A percentile compares a stretch with the other conserved stretches of the same genome.
These are phyloP conservation scores for Stephanodiscus minutulus DNA, from an alignment of 108 stramenopile genomes.

Conservation along the genomic window DNA sequence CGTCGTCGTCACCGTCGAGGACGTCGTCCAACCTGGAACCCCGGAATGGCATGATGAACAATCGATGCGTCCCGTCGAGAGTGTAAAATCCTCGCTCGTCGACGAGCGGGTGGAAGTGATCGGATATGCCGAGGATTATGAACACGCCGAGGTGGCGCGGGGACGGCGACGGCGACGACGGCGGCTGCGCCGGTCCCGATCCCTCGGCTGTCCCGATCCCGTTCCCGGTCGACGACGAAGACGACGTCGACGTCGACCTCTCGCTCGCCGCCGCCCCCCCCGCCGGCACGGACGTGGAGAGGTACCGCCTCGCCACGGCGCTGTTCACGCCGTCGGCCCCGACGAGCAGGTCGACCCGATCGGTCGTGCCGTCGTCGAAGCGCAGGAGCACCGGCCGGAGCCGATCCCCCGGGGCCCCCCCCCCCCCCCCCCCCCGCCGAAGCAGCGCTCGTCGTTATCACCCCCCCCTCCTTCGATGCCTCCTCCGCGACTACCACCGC, in stretches of 20 bases:
- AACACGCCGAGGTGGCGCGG: constrained; percentile 64
- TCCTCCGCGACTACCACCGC: constrained; percentile 30
- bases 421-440: neutral
- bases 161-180: neutral
- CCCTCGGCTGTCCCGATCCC: neutral
- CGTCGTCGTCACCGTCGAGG: constrained; percentile 4
- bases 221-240: neutral
- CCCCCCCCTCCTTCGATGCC: neutral
- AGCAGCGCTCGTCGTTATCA: constrained; percentile 1
- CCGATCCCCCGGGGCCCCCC: neutral
- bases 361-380: constrained; percentile 56
- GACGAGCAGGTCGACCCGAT: constrained; percentile 69
- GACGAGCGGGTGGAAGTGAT: constrained; percentile 67
- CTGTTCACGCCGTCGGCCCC: constrained; percentile 88
- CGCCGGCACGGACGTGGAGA: constrained; percentile 22
- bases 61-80: constrained; percentile 66
- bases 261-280: neutral
- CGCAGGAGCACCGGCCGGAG: constrained; percentile 31
- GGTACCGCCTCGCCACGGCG: constrained; percentile 55
- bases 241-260: no score
- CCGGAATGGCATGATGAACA: constrained; percentile 88
- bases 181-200: neutral
- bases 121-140: constrained; percentile 73
- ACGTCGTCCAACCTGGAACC: constrained; percentile 56
- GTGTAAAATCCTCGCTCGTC: constrained; percentile 88